Base-by-base conservation (phyloP, 2,329 filamentous ascomycete genomes). In the Aspergillus alliaceus region DNA sequence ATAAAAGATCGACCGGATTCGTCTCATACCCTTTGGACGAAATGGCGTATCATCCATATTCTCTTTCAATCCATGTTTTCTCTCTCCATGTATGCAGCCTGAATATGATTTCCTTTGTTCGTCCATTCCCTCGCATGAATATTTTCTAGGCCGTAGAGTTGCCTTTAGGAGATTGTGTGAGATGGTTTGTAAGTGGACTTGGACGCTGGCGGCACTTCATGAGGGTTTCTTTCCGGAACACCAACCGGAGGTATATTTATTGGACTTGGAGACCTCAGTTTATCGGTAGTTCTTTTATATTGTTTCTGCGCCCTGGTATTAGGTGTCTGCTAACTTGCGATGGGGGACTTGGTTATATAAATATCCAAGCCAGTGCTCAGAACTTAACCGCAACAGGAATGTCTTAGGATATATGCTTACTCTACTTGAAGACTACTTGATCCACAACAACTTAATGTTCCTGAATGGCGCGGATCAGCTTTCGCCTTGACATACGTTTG, bases 101-200 rank as follows among this genome's bases (percentile, higher is more conserved):
- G 54, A 66, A 65, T 66, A 66, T 72, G 64, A 72, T 73, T 70
- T 68, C 69, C 58, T 73, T 72, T 72, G 69, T 72, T 69, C 53
- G 39, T 52, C 51, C 31, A 27, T 37, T 53, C 8, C 37, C 25
- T 47, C 24, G 4, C 7, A 24, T 18, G 8, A 27, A 29, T n/a
- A n/a, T 15, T 18, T 24, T 9, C 20, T 35, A 51, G 18, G 4
- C 14, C 12, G 31, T 51, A 51, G 48, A 48, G 4, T 4, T 40
- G n/a, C 18, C 35, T 37, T 7, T 9, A 18, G 18, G 35, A 20
- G 35, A 20, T 6, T 7, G 15, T n/a, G 3, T 20, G 35, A 39
- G 20, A 39, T 39, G 8, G 8, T 20, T 4, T 12, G 11, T 4
- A 18, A 9, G n/a, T 39, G 11, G 34, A 35, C 7, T 8, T 39